Evolutionary conservation across 2,329 filamentous ascomycete species (phyloP), one percentile per base, ranked within the genome.

Genomic region (Ceratocystis ficicola): DNA sequence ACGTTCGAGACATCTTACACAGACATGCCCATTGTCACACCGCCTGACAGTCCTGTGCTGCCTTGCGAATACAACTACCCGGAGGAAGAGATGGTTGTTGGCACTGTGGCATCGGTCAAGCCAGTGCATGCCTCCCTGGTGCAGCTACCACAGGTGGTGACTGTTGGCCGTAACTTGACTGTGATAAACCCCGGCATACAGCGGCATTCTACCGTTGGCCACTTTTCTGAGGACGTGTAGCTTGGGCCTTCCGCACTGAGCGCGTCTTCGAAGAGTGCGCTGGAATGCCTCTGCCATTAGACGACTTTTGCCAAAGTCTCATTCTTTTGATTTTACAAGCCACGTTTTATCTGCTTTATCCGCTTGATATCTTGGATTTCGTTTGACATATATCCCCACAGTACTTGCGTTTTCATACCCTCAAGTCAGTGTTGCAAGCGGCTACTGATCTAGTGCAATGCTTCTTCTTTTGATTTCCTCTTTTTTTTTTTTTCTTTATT

Each of bases 211-310:
- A 59, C 66, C 8, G 63, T 64, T 5, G 66, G 66, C 3, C 63
- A 67, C 60, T 67, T 67, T 46, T 67, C 66, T 3, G 66, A 67
- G 48, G 66, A 67, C 61, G 66, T 67, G 22, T 67, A 67, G 66
- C 44, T 17, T 7, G 25, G 48, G 48, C 22, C 17, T 50, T 25
- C 22, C n/a, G 10, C 30, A 20, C 32, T 15, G 15, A 41, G 36
- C 36, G 36, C 36, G 36, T 12, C 10, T 12, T 3, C 8, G 32
- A 36, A 10, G 10, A 12, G 36, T 12, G 36, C 32, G 36, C 36
- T 41, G 36, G 36, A 10, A 41, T 15, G 12, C 36, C 36, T 41
- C 12, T 41, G 36, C 36, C 36, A 12, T 41, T 10, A 41, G 36
- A 36, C 25, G 28, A 20, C 32, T 30, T 60, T 41, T 48, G 28